Evolutionary conservation across 2,329 filamentous ascomycete genomes (phyloP).

Genomic region (Westerdykella sp.): DNA sequence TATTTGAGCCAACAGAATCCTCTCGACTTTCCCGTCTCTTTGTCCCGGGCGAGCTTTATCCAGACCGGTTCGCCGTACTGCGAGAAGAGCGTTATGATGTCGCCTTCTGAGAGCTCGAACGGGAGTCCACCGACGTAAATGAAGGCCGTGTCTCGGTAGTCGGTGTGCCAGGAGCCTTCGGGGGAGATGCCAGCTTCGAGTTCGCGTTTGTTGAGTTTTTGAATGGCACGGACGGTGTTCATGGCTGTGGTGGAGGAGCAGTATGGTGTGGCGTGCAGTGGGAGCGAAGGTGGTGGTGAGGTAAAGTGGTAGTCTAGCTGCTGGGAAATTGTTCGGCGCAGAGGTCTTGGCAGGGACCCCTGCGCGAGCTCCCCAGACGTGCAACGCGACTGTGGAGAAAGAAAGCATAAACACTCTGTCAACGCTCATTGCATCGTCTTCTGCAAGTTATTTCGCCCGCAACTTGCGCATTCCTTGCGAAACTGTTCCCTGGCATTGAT

Average conservation of each 20-base stretch:
- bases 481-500: too few relatives aligned
- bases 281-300: slow-evolving; percentile 1
- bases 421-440: too few relatives aligned
- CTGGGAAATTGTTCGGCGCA: neutral
- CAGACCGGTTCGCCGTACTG: slow-evolving; percentile 95
- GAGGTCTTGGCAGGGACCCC: slow-evolving; percentile 30
- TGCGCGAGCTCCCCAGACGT: slow-evolving; percentile 21
- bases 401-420: neutral
- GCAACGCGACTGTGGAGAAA: neutral
- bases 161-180: slow-evolving; percentile 90
- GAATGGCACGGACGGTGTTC: slow-evolving; percentile 91
- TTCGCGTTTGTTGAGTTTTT: slow-evolving; percentile 88
- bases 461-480: too few relatives aligned
- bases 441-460: too few relatives aligned
- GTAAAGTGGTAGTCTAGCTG: neutral
- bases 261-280: neutral
- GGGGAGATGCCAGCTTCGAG: slow-evolving; percentile 82
- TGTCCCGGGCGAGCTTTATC: slow-evolving; percentile 86
- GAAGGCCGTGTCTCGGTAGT: slow-evolving; percentile 96
- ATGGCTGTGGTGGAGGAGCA: slow-evolving; percentile 47
- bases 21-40: slow-evolving; percentile 89
- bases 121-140: slow-evolving; percentile 93
- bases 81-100: slow-evolving; percentile 92
- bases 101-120: slow-evolving; percentile 89
- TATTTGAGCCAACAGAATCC: slow-evolving; percentile 98